A percentile compares a stretch with the other conserved stretches of the same genome.
Conservation (phyloP, 805 yeast genomes). For the Ogataea nonfermentans region DNA sequence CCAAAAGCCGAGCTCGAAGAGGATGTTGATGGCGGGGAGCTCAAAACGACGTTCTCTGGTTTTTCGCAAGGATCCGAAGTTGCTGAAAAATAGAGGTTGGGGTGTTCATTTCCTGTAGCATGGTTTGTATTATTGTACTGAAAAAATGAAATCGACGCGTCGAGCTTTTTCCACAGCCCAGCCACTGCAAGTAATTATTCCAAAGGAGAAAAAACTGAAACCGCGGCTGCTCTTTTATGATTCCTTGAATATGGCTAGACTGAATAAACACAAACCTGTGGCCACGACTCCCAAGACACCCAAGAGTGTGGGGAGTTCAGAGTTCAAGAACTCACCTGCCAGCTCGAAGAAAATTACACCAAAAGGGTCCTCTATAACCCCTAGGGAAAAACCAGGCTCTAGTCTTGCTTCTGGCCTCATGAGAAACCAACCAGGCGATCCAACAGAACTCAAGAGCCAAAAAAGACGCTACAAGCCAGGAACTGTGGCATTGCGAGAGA, state of each 20-base stretch:
- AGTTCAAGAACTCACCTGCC: constrained; percentile 18
- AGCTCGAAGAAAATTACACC: constrained; percentile 11
- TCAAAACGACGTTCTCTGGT: constrained; percentile 38
- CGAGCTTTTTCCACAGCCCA: constrained; percentile 9
- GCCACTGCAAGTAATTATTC: constrained; percentile 15
- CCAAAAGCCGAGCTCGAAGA: constrained; percentile 9
- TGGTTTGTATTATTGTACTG: constrained; percentile 6
- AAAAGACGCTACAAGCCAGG: constrained; percentile 57
- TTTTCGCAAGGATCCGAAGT: constrained; percentile 45
- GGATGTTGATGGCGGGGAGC: constrained; percentile 14
- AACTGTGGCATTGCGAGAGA: constrained; percentile 63
- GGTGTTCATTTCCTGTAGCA: constrained; percentile 10
- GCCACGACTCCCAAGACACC: constrained; percentile 22
- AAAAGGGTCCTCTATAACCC: constrained; percentile 6
- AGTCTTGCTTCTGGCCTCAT: constrained; percentile 36
- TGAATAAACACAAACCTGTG: constrained; percentile 22
- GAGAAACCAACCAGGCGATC: constrained; percentile 57
- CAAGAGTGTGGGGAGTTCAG: constrained; percentile 8
- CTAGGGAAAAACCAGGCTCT: constrained; percentile 7
- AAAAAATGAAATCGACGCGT: constrained; percentile 6
- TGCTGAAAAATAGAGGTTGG: constrained; percentile 8
- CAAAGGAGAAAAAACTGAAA: constrained; percentile 11
- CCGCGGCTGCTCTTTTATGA: constrained; percentile 1
- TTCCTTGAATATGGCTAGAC: constrained; percentile 21
- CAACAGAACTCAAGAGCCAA: constrained; percentile 34